A percentile compares a stretch with the other conserved stretches of the same genome.
Conservation (phyloP, 371 early-diverging fungal genomes). For the Mortierella polycephala region DNA sequence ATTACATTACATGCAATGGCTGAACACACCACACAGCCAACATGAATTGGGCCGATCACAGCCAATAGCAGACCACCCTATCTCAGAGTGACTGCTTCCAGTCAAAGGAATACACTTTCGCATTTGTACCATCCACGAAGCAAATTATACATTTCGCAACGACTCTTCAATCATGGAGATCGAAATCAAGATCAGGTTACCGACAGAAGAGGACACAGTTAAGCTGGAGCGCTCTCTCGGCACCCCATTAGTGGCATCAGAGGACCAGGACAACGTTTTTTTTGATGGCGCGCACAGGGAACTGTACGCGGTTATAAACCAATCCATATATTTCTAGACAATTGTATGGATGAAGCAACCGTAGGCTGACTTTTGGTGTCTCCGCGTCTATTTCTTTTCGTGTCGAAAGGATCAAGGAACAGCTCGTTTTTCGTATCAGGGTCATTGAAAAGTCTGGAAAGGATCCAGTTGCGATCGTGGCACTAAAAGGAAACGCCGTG, state of each 20-base stretch:
- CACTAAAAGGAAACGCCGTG: slow-evolving; percentile 52
- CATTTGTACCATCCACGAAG: background rate
- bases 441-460: slow-evolving; percentile 31
- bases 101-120: background rate
- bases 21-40: too few species aligned
- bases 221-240: slow-evolving; percentile 34
- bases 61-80: too few species aligned
- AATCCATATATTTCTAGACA: background rate
- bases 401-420: slow-evolving; percentile 24
- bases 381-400: background rate
- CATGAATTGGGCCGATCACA: too few species aligned
- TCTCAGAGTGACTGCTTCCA: background rate
- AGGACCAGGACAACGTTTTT: slow-evolving; percentile 54
- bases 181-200: slow-evolving; percentile 51
- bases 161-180: slow-evolving; percentile 28
- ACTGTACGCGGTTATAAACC: slow-evolving; percentile 16
- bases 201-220: slow-evolving; percentile 28
- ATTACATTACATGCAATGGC: too few species aligned
- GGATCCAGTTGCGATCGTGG: slow-evolving; percentile 36
- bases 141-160: background rate
- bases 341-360: too few species aligned
- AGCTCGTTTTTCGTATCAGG: slow-evolving; percentile 47
- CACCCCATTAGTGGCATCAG: slow-evolving; percentile 4
- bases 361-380: too few species aligned
- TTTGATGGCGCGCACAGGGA: slow-evolving; percentile 44